Base-by-base conservation (phyloP, 2,329 filamentous ascomycete species). In the Hymenoscyphus occultus region DNA sequence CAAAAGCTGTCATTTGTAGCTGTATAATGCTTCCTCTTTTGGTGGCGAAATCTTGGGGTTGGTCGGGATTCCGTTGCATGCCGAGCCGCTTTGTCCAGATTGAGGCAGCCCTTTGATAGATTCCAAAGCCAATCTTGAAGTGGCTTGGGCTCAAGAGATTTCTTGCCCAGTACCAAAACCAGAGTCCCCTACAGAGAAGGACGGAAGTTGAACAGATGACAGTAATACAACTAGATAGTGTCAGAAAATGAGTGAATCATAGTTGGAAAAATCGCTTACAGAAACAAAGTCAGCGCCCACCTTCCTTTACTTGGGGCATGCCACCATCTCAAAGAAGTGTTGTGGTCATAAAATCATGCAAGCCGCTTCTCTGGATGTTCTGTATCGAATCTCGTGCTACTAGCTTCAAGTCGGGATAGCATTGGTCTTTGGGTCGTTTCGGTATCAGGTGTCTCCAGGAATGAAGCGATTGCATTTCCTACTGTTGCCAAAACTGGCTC, bases 401-500 rank as follows among this genome's bases (percentile, higher is more conserved):
- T 51, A 2, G 64, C 65, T 28, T 69, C 62, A 32, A 57, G 42
- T 4, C 67, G 76, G 62, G 67, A 73, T 70, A 64, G 69, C 56
- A 45, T 69, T 28, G 70, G 70, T 22, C 65, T 39, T 9, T 67
- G 65, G 28, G 68, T 60, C 1, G 74, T 77, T 1, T 68, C 74
- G 0, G 63, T 64, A 66, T 79, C 78, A 0, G 73, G 74, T 2
- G 66, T 39, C 22, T 68, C 68, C 2, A 79, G 66, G 57, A 79
- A 80, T 0, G 76, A 78, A 10, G 74, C 70, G 10, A 79, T 72
- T 0, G 74, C 76, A 66, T 79, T 77, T 4, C 77, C 77, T 1
- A 75, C 69, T 0, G 76, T 77, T 31, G 74, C 65, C 0, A 78
- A 66, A 12, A 75, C 63, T 1, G 65, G 64, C 22, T 70, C 64